Conservation (phyloP, 2,329 filamentous ascomycete species). For the Alternaria sp. region DNA sequence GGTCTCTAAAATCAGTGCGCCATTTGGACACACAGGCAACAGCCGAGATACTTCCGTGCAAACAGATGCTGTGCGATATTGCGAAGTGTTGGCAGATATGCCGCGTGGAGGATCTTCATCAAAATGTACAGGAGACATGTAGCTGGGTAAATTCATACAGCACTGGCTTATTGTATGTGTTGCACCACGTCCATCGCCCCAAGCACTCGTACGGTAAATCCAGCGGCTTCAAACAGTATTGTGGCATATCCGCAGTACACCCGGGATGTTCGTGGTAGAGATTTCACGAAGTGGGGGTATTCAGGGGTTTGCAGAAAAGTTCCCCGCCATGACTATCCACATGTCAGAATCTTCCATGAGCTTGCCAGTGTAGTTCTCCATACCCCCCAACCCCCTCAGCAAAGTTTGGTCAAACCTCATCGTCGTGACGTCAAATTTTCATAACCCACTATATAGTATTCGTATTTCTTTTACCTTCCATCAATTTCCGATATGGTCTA, state of each 20-base stretch:
- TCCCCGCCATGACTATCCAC: not conserved
- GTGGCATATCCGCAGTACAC: not conserved
- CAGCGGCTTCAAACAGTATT: not conserved
- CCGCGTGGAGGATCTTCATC: not conserved
- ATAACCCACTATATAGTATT: not conserved
- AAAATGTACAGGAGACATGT: not conserved
- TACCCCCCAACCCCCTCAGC: fast-evolving
- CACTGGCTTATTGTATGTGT: not conserved
- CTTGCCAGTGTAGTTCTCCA: fast-evolving
- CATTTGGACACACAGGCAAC: not conserved
- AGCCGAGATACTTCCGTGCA: not conserved
- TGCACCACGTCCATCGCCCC: not conserved
- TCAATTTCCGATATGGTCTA: constrained; percentile 19
- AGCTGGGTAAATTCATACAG: not conserved
- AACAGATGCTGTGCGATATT: not conserved
- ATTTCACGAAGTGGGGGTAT: not conserved
- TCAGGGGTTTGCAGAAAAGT: not conserved
- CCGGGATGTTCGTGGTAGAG: not conserved
- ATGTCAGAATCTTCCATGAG: not conserved
- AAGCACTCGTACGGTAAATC: not conserved
- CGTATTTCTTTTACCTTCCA: not conserved
- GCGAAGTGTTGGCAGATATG: not conserved
- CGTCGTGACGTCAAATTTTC: not conserved
- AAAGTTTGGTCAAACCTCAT: too few species aligned
- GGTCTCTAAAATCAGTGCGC: not conserved